Conservation (phyloP, 306 rosid genomes). For the Cucumis melo region DNA sequence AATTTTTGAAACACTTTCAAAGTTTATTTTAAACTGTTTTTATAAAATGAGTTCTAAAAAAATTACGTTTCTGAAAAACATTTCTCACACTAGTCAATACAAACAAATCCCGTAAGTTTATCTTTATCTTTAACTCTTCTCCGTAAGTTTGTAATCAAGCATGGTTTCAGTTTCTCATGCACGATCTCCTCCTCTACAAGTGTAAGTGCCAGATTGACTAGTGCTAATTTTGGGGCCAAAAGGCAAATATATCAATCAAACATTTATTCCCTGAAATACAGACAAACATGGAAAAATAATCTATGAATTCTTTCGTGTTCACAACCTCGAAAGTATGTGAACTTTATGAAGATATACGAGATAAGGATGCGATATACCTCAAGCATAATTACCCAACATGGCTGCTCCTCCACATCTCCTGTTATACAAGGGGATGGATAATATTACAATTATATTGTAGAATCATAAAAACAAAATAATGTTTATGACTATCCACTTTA, state of each 20-base stretch:
- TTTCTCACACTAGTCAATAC: too few species aligned
- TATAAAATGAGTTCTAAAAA: too few species aligned
- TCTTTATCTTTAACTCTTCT: background rate
- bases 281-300: background rate
- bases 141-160: background rate
- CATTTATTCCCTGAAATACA: background rate
- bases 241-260: background rate
- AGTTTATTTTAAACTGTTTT: too few species aligned
- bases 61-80: too few species aligned
- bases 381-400: conserved; percentile 98
- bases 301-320: background rate
- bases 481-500: background rate
- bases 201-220: background rate
- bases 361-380: conserved; percentile 35
- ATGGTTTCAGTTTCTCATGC: background rate
- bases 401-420: conserved; percentile 71
- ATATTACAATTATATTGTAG: background rate
- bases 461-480: background rate
- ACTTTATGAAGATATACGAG: background rate
- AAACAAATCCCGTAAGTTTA: too few species aligned
- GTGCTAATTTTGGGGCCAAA: background rate
- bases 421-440: conserved; percentile 10
- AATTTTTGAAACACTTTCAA: too few species aligned
- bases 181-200: background rate
- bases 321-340: background rate